phyloP scores from a whole-genome alignment of 1,139 yeast species.

The Taphrina communis region DNA sequence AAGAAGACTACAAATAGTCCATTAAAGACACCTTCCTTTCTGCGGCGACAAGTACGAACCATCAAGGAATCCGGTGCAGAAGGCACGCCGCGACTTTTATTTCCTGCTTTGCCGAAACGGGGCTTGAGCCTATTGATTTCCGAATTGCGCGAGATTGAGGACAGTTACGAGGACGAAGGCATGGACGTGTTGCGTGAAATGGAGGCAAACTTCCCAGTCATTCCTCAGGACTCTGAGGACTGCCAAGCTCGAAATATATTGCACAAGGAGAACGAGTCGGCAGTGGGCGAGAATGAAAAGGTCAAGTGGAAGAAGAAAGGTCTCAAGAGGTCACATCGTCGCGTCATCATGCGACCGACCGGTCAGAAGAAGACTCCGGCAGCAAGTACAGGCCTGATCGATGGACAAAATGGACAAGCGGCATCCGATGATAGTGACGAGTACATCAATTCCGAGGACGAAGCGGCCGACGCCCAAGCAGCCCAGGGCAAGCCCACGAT shows the following conservation, averaged over 20 bases:
- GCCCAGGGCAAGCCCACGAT: background rate
- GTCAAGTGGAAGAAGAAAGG: conserved; percentile 40
- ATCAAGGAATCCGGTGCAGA: conserved; percentile 13
- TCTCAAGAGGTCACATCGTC: conserved; percentile 33
- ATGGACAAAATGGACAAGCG: background rate
- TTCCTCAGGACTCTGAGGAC: background rate
- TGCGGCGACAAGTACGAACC: conserved; percentile 13
- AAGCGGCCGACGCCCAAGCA: conserved; percentile 23
- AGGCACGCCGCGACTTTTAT: conserved; percentile 22
- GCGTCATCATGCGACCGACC: conserved; percentile 34
- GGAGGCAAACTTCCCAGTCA: conserved; percentile 15
- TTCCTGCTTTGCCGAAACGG: conserved; percentile 16
- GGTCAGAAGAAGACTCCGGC: conserved; percentile 4
- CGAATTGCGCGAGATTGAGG: conserved; percentile 31
- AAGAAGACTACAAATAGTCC: conserved; percentile 15
- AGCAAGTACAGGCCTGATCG: background rate
- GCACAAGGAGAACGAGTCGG: background rate
- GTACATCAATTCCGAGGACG: conserved; percentile 32
- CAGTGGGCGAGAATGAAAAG: conserved; percentile 3
- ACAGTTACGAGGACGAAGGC: conserved; percentile 37
- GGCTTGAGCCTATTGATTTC: conserved; percentile 26
- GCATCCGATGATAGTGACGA: conserved; percentile 32
- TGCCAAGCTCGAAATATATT: background rate
- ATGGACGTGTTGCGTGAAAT: conserved; percentile 30
- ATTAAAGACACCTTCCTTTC: conserved; percentile 33